Evolutionary conservation across 352 stramenopile species (phyloP).

Genomic region (Elongisporangium anandrum): DNA sequence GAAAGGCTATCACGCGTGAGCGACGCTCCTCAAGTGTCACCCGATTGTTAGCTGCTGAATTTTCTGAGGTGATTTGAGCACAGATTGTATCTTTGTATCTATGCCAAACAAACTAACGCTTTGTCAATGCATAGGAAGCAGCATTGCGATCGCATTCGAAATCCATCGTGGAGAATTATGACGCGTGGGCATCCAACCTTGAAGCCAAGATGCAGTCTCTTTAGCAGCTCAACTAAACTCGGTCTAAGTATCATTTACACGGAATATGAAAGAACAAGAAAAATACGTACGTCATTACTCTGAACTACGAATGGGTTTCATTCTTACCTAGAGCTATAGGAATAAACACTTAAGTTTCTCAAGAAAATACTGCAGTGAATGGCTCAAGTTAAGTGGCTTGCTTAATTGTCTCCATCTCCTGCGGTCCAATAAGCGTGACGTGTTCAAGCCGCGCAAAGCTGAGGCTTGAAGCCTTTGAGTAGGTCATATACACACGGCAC

Average conservation of each 20-base stretch:
- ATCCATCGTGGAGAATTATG: constrained; percentile 46
- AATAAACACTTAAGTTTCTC: neutral
- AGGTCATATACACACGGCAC: constrained; percentile 47
- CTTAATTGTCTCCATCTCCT: constrained; percentile 21
- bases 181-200: constrained; percentile 42
- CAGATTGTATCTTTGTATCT: neutral
- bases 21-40: neutral
- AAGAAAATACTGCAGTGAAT: neutral
- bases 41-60: constrained; percentile 7
- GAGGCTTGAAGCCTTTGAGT: constrained; percentile 27
- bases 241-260: no score
- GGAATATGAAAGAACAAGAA: no score
- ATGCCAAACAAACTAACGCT: neutral
- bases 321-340: neutral
- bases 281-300: neutral
- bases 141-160: constrained; percentile 12
- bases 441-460: constrained; percentile 31
- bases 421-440: constrained; percentile 31
- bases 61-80: constrained; percentile 12
- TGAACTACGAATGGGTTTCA: no score
- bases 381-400: neutral
- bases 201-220: constrained; percentile 48
- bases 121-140: constrained; percentile 1
- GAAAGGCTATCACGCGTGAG: neutral
- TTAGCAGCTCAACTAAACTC: no score